Base-by-base conservation (phyloP, 2,329 filamentous ascomycete species). In the Paraphoma sp. region DNA sequence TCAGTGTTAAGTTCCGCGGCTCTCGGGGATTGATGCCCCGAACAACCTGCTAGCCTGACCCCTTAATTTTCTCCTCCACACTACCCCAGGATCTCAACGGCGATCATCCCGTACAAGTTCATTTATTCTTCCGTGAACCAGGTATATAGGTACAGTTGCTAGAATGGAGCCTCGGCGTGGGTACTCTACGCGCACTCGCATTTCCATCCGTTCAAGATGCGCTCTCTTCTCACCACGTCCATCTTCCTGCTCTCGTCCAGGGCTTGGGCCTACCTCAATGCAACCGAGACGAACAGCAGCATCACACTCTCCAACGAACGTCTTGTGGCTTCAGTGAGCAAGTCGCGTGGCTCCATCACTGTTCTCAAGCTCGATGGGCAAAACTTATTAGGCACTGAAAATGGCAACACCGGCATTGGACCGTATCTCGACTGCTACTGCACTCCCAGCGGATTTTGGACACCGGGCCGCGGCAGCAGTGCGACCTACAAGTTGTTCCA, bases 361-460 rank as follows among this genome's bases (percentile, higher is more conserved):
- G 69, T 74, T 16, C 69, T 84, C 3, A 74, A 70, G 10, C 78
- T 84, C 0, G 81, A 83, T 62, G 76, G 75, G 0, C 80, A 83
- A 56, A 67, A 68, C 17, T 54, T 68, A 6, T 44, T 68, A 5
- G 65, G 65, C 3, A 60, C 51, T 0, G 67, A 67, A 42, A 47
- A 60, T 50, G 62, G 62, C 10, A 68, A 62, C 14, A 62, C 62
- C 2, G 81, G 81, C 0, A 72, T 76, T 6, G 78, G 83, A n/a
- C 69, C 78, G 3, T 73, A 75, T 33, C 55, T 68, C 14, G 65
- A 68, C 28, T 68, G 65, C 30, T 65, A 65, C 29, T 68, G 65
- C 29, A 88, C 87, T 62, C 86, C 84, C 2, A 84, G 87, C 67
- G 78, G 82, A 3, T 86, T 76, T 61, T 86, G 86, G 62, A 76